phyloP scores from a whole-genome alignment of 371 early-diverging fungal genomes.

The Capillidium rhysosporum region DNA sequence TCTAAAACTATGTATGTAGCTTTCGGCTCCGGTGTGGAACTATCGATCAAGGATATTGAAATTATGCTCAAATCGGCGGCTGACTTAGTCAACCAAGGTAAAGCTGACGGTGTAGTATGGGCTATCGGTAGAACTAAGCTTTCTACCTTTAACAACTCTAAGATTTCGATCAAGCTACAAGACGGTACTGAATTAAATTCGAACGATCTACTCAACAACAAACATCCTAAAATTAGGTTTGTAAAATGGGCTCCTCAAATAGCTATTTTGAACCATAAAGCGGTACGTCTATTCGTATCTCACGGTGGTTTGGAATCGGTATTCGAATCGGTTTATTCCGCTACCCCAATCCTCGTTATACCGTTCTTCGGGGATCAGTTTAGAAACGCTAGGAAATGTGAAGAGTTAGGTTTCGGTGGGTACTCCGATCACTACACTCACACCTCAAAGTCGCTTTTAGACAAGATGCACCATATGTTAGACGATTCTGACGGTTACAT shows the following conservation, averaged over 20 bases:
- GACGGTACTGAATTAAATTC: background rate
- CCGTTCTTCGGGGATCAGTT: slow-evolving; percentile 6
- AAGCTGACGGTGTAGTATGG: slow-evolving; percentile 7
- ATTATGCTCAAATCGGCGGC: background rate
- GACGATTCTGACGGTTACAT: background rate
- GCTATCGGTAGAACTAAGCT: background rate
- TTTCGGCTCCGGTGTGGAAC: background rate
- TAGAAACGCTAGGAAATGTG: background rate
- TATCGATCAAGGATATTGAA: background rate
- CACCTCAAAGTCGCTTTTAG: background rate
- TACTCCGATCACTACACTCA: background rate
- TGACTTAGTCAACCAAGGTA: background rate
- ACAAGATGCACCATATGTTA: background rate
- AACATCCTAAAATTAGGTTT: slow-evolving; percentile 1
- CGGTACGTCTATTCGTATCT: background rate
- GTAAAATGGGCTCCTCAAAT: slow-evolving; percentile 5
- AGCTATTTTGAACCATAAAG: slow-evolving; percentile 4
- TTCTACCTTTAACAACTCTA: background rate
- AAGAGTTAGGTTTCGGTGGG: background rate
- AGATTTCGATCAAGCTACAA: background rate
- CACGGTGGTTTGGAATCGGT: slow-evolving; percentile 6
- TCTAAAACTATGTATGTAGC: background rate
- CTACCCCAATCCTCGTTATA: slow-evolving; percentile 4
- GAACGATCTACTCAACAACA: background rate
- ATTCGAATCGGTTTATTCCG: slow-evolving; percentile 1